These are phyloP conservation scores for Nemania sp. DNA, from an alignment of 2,329 filamentous ascomycete species.

Conservation along the genomic window DNA sequence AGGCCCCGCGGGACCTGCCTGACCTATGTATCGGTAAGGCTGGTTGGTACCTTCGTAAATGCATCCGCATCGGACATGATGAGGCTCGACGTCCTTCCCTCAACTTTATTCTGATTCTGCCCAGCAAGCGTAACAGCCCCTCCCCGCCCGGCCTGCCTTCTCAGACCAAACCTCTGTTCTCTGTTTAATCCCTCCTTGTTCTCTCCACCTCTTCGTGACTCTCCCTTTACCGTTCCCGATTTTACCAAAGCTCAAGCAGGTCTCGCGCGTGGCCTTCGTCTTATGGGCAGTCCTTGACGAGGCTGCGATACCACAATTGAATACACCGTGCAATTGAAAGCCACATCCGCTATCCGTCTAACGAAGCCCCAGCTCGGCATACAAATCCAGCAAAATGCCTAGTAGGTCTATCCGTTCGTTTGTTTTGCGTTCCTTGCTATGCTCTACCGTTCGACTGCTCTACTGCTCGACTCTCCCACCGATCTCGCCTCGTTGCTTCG, in stretches of 20 bases:
- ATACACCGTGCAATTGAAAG: too few species aligned
- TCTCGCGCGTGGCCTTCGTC: slow-evolving; percentile 4
- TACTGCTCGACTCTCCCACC: too few species aligned
- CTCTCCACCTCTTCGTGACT: slow-evolving; percentile 8
- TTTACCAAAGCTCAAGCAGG: background rate
- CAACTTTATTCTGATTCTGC: slow-evolving; percentile 2
- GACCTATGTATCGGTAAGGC: too few species aligned
- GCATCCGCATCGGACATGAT: too few species aligned
- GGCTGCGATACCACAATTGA: slow-evolving; percentile 13
- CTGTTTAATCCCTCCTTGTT: background rate
- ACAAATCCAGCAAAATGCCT: slow-evolving; percentile 31
- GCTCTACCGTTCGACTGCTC: background rate
- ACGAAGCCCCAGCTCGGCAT: too few species aligned
- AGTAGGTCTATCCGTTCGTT: too few species aligned
- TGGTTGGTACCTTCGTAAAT: too few species aligned
- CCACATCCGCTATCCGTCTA: too few species aligned
- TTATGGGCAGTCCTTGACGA: slow-evolving; percentile 16
- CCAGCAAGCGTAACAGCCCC: slow-evolving; percentile 4
- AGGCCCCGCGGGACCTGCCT: too few species aligned
- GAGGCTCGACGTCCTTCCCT: slow-evolving; percentile 21
- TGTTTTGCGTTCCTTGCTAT: background rate
- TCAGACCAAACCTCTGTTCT: background rate
- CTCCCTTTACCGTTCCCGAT: slow-evolving; percentile 2
- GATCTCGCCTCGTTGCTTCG: too few species aligned
- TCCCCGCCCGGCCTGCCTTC: background rate